Base-by-base conservation (phyloP, 2,329 filamentous ascomycete species). In the Aureobasidium lini region DNA sequence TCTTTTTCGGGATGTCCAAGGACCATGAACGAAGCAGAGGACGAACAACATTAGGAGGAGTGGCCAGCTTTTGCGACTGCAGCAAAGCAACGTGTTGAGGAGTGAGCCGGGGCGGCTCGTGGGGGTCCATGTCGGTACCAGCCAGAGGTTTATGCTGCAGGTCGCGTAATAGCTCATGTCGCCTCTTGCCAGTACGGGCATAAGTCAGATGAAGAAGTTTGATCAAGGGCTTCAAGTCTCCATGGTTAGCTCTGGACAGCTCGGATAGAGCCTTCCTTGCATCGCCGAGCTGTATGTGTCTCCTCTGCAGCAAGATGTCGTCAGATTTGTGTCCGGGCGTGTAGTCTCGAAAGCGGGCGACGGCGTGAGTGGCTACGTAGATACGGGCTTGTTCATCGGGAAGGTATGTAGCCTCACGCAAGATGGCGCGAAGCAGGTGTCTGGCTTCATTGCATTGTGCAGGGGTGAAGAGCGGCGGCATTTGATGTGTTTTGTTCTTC, bases 321-420 rank as follows among this genome's bases (percentile, higher is more conserved):
- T 47, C 40, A 28, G 72, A 69, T 40, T 61, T 61, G 32, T 47
- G 43, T 18, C 10, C 34, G 37, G 31, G 32, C 63, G 71, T 68
- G 63, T 76, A 73, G 32, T 75, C 71, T 54, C 76, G 75, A 69
- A 81, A 85, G 62, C 79, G 74, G 37, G 66, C 63, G 36, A 79
- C 62, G 46, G 81, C 71, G 68, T 83, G 74, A 54, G 73, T 66
- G 60, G 73, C 74, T 68, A 82, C 74, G 70, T 79, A 81, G 34
- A 64, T 57, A 63, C 79, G 77, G 40, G 82, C 80, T 60, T 75
- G 70, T 1, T 79, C 75, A 66, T 86, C 83, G 31, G 84, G 83
- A 40, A 86, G 78, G 65, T 86, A 86, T 59, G 79, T 77, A 62
- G 76, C 77, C 72, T 85, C 80, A 61, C 84, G 79, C 40, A 86